Base-by-base conservation (phyloP, 495 filamentous ascomycete species). In the Daldinia caldariorum region DNA sequence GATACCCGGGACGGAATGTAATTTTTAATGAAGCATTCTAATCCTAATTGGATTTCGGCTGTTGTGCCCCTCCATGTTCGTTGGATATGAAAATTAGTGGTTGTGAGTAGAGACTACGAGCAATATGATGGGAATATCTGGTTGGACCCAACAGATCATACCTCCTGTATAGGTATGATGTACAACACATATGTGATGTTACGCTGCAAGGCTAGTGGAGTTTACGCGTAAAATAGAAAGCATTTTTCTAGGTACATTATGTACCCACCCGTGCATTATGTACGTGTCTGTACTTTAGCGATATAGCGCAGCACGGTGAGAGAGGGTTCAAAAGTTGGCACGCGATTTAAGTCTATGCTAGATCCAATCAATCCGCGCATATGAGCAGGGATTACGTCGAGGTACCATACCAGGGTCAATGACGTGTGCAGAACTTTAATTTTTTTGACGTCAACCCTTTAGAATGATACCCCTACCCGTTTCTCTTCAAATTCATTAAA, bases 1-100 rank as follows among this genome's bases (percentile, higher is more conserved):
- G 70, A 73, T 73, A 73, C 70, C 70, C 70, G 61, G 70, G 49
- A 64, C 38, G 66, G 57, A 50, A 45, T 66, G 57, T 73, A 73
- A 73, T 73, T 65, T 67, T 26, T 72, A 72, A 72, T 72, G 64
- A 54, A 67, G 56, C 34, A 60, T 58, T 22, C 35, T 63, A 64
- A 67, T 67, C 59, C 54, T 63, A 64, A 55, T 67, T 45, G 59
- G 56, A 67, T 39, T 66, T n/a, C 32, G 12, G 22, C 9, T 39
- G 31, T 34, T 34, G 20, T 16, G 29, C 45, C 43, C 26, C 14
- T 34, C 1, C 10, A 22, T 22, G 5, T 22, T 22, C 20, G 14
- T 38, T 1, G 31, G 53, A 13, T 4, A 39, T 31, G 31, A 55
- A 43, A 35, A 26, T 26, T 26, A 26, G 26, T 26, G 26, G 3